Evolutionary conservation across 495 filamentous ascomycete species (phyloP).

Genomic region (Penicillium desertorum): DNA sequence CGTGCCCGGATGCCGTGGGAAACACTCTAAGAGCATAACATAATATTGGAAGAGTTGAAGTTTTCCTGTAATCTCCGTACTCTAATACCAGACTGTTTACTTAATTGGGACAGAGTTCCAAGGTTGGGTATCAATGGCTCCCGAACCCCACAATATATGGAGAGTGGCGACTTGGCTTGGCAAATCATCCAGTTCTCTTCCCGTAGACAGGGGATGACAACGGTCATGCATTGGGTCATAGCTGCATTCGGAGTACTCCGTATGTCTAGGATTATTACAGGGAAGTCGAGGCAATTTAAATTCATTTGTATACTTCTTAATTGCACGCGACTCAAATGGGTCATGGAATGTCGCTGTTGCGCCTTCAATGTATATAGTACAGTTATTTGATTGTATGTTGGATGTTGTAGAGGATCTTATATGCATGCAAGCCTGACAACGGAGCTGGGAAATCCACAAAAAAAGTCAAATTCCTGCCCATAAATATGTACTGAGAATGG

Average conservation of each 20-base stretch:
- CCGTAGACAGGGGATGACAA: constrained; percentile 11
- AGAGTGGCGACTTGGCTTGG: neutral
- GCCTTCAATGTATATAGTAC: neutral
- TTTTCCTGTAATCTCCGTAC: neutral
- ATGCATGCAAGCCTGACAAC: neutral
- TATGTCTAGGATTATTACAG: neutral
- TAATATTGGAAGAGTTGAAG: neutral
- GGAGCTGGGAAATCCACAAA: neutral
- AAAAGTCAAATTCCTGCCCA: neutral
- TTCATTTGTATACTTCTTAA: neutral
- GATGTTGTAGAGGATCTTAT: neutral
- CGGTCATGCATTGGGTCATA: constrained; percentile 18
- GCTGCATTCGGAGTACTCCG: neutral
- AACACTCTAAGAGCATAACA: neutral
- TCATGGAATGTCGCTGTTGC: neutral
- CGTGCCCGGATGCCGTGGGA: neutral
- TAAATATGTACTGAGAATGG: constrained; percentile 9
- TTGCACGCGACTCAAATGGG: neutral
- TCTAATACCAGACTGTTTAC: constrained; percentile 5
- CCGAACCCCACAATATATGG: neutral
- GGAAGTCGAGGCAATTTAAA: neutral
- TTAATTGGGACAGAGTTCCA: neutral
- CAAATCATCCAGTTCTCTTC: neutral
- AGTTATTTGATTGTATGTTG: neutral
- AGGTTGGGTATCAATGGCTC: constrained; percentile 1